These are phyloP conservation scores for Blastobotrys persicus DNA, from an alignment of 1,139 yeast species.

Conservation along the genomic window DNA sequence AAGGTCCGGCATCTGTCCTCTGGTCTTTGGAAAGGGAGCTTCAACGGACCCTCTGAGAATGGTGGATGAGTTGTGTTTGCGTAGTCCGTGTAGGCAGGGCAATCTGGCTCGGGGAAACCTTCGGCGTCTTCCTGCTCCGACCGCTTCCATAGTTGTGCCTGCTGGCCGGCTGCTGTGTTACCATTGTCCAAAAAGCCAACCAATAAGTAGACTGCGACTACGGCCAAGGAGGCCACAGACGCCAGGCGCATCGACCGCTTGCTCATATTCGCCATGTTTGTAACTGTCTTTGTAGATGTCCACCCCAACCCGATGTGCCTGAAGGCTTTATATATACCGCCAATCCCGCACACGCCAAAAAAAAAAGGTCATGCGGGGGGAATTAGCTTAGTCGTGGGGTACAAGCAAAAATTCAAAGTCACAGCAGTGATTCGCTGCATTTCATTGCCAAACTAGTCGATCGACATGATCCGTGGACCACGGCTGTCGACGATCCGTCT, in stretches of 20 bases:
- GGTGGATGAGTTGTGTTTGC: constrained; percentile 34
- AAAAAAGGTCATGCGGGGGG: not conserved
- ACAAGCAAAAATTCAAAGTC: not conserved
- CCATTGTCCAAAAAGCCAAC: not conserved
- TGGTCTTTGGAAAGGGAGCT: constrained; percentile 74
- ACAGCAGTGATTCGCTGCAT: constrained; percentile 3
- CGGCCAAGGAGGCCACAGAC: not conserved
- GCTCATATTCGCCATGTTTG: constrained; percentile 4
- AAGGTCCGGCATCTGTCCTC: constrained; percentile 70
- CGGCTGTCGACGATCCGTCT: not conserved
- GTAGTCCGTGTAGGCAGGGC: constrained; percentile 41
- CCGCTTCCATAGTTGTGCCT: not conserved
- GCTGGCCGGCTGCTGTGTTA: not conserved
- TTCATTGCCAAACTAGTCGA: not conserved
- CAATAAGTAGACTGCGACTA: not conserved
- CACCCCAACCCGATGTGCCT: not conserved
- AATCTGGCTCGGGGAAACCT: constrained; percentile 22
- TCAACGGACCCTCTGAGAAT: constrained; percentile 33
- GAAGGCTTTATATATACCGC: not conserved
- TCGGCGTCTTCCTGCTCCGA: not conserved
- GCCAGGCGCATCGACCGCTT: not conserved
- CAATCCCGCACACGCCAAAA: not conserved
- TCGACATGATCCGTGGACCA: not conserved
- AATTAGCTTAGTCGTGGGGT: not conserved
- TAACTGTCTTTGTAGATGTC: not conserved